phyloP scores from a whole-genome alignment of 225 moss, liverwort and hornwort species.

The Rhytidiadelphus loreus region DNA sequence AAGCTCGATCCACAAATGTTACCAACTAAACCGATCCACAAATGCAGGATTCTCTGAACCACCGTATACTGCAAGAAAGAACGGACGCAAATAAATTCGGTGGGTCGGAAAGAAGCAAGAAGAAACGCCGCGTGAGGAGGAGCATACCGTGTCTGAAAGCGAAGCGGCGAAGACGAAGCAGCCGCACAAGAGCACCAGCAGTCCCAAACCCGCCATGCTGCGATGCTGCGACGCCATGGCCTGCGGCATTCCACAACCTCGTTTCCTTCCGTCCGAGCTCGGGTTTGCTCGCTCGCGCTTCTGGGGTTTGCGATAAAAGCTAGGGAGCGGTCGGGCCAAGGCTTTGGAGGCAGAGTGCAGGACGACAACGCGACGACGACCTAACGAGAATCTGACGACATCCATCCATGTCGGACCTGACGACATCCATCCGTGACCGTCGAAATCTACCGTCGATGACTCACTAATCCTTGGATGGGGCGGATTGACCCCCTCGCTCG shows the following conservation, averaged over 20 bases:
- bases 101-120: neutral
- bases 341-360: neutral
- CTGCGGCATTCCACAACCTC: neutral
- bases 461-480: no score
- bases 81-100: neutral
- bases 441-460: neutral
- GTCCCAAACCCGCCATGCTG: neutral
- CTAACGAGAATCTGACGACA: slow-evolving; percentile 1
- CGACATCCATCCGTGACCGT: neutral
- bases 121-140: neutral
- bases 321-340: neutral
- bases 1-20: no score
- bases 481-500: no score
- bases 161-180: slow-evolving; percentile 31
- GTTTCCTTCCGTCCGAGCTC: neutral
- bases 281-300: neutral
- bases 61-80: neutral
- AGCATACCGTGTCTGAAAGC: slow-evolving; percentile 24
- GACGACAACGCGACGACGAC: slow-evolving; percentile 1
- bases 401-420: neutral
- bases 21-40: no score
- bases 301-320: neutral
- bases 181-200: slow-evolving; percentile 12
- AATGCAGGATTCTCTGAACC: neutral
- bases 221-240: slow-evolving; percentile 14